phyloP scores from a whole-genome alignment of 495 filamentous ascomycete species.

The Penicillium canescens region DNA sequence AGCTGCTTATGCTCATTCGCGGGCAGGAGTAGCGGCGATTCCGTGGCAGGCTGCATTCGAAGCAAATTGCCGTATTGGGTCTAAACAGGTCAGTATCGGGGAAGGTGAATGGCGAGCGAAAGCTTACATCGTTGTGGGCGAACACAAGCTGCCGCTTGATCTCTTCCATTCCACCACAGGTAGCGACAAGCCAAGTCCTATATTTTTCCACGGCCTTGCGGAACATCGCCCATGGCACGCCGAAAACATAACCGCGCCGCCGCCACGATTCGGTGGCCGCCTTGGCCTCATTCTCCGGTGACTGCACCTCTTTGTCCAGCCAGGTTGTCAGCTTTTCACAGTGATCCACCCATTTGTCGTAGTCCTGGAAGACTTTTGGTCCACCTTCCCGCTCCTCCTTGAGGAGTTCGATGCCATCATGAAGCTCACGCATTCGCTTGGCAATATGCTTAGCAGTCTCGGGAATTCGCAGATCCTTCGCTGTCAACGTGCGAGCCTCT shows the following conservation, averaged over 20 bases:
- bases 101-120: background rate
- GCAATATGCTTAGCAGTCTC: constrained; percentile 90
- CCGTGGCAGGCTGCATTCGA: constrained; percentile 76
- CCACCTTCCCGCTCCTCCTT: constrained; percentile 74
- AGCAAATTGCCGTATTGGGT: constrained; percentile 99
- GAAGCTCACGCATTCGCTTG: constrained; percentile 96
- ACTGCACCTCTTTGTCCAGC: constrained; percentile 70
- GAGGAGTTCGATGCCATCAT: constrained; percentile 90
- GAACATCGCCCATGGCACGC: constrained; percentile 84
- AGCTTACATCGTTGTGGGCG: constrained; percentile 91
- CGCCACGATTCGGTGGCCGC: constrained; percentile 57
- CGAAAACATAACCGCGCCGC: constrained; percentile 73
- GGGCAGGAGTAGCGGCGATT: constrained; percentile 86
- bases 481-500: constrained; percentile 74
- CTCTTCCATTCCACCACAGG: constrained; percentile 65
- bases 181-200: constrained; percentile 67
- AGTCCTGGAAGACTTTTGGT: constrained; percentile 83
- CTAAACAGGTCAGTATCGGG: constrained; percentile 44
- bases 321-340: constrained; percentile 74
- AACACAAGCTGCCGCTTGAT: constrained; percentile 82
- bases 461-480: constrained; percentile 73
- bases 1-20: constrained; percentile 92
- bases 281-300: constrained; percentile 36
- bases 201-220: constrained; percentile 75
- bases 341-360: constrained; percentile 90